Conservation (phyloP, 2,329 filamentous ascomycete species). For the Drechmeria coniospora region DNA sequence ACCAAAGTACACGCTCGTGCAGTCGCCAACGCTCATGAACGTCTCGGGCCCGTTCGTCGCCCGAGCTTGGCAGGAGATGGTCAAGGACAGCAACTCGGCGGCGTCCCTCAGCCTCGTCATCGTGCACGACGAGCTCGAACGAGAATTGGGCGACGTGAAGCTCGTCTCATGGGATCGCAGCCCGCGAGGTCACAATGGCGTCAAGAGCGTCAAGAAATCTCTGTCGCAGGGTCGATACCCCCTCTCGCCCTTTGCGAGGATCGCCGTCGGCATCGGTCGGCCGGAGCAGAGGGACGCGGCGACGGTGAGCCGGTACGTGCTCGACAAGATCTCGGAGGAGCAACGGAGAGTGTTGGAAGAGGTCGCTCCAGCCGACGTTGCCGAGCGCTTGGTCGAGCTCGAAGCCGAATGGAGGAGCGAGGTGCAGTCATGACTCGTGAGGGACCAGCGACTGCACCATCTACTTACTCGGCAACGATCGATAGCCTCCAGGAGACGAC, state of each 20-base stretch:
- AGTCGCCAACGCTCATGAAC: slow-evolving; percentile 75
- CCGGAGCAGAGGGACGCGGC: slow-evolving; percentile 51
- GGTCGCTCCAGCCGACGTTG: slow-evolving; percentile 35
- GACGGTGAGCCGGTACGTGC: slow-evolving; percentile 63
- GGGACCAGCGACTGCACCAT: not conserved
- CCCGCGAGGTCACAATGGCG: slow-evolving; percentile 57
- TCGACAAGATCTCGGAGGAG: slow-evolving; percentile 45
- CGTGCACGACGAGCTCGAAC: slow-evolving; percentile 80
- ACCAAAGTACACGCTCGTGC: slow-evolving; percentile 49
- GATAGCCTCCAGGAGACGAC: no score
- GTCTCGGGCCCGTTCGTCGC: slow-evolving; percentile 57
- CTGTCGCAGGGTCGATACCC: slow-evolving; percentile 28
- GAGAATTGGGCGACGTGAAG: slow-evolving; percentile 49
- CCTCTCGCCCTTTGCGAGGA: slow-evolving; percentile 33
- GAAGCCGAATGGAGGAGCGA: slow-evolving; percentile 22
- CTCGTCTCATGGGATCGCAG: slow-evolving; percentile 48
- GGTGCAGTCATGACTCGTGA: slow-evolving; percentile 1
- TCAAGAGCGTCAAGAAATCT: slow-evolving; percentile 47
- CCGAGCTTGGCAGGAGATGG: slow-evolving; percentile 45
- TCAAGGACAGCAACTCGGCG: slow-evolving; percentile 20
- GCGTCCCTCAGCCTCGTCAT: slow-evolving; percentile 45
- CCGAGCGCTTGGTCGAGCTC: slow-evolving; percentile 31
- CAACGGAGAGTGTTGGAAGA: slow-evolving; percentile 37
- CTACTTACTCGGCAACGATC: no score
- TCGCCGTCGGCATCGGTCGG: slow-evolving; percentile 79